A percentile compares a stretch with the other conserved stretches of the same genome.
Evolutionary conservation across 2,329 filamentous ascomycete genomes (phyloP).

Genomic region (Phaeosphaeriaceae sp.): DNA sequence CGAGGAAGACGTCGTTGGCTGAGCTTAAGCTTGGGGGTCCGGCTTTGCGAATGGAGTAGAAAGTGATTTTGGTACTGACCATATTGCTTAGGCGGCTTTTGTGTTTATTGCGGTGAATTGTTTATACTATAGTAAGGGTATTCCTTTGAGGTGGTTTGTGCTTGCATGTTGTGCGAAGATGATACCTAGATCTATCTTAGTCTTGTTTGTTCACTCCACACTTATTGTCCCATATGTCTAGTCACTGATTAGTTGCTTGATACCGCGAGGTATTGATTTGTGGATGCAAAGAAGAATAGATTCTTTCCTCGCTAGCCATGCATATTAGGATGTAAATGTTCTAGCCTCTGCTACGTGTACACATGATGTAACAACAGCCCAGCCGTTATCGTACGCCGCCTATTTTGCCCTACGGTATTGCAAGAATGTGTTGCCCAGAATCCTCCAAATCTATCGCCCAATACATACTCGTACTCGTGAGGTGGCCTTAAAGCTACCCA

Average conservation of each 20-base stretch:
- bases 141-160: no score
- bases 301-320: background rate
- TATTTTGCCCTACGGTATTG: constrained; percentile 9
- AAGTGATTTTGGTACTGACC: no score
- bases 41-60: constrained; percentile 30
- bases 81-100: no score
- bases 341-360: constrained; percentile 22
- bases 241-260: no score
- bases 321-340: constrained; percentile 14
- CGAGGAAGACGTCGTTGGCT: constrained; percentile 40
- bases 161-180: no score
- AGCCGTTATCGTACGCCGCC: constrained; percentile 16
- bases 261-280: no score
- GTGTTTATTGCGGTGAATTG: no score
- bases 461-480: background rate
- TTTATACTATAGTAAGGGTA: no score
- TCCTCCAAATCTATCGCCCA: constrained; percentile 31
- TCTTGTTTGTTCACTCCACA: background rate
- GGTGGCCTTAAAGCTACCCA: constrained; percentile 1
- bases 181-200: constrained; percentile 1
- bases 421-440: constrained; percentile 20
- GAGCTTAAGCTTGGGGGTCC: constrained; percentile 39
- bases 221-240: no score
- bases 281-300: no score
- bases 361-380: constrained; percentile 22